Percentiles rank a stretch among this genome's conserved stretches.
phyloP scores from a whole-genome alignment of 371 early-diverging fungal genomes.

The Blakeslea trispora region DNA sequence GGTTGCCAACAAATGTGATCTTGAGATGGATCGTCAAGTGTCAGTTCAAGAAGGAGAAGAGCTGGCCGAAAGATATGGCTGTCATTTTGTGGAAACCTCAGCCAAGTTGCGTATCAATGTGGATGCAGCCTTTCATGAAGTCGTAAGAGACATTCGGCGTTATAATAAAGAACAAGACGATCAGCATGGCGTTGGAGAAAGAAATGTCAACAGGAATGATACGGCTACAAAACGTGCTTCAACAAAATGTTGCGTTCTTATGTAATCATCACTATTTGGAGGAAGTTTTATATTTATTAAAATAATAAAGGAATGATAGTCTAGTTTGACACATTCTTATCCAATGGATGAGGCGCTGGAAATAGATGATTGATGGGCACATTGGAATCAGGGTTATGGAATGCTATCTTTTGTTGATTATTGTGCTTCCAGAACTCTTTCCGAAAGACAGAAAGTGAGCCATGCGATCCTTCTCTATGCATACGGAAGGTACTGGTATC shows the following conservation, averaged over 20 bases:
- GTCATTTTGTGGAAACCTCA: constrained; percentile 78
- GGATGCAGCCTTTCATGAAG: constrained; percentile 85
- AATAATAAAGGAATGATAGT: not conserved
- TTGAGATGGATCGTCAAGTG: constrained; percentile 73
- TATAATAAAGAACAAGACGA: constrained; percentile 35
- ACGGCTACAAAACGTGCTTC: not conserved
- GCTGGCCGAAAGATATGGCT: constrained; percentile 28
- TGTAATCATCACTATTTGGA: not conserved
- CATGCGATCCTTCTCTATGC: constrained; percentile 30
- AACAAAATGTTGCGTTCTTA: not conserved
- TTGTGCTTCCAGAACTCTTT: constrained; percentile 40
- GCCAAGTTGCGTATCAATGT: constrained; percentile 90
- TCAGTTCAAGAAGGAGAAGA: constrained; percentile 35
- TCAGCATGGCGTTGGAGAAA: not conserved
- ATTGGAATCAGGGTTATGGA: not conserved
- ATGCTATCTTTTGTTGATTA: not conserved
- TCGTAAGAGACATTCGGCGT: constrained; percentile 74
- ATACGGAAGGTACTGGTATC: constrained; percentile 3
- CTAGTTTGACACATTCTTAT: not conserved
- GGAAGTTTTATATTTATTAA: not conserved
- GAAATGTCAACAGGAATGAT: not conserved
- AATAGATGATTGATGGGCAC: not conserved
- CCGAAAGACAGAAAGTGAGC: constrained; percentile 34
- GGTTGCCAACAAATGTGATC: constrained; percentile 95
- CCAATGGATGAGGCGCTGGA: constrained; percentile 2